phyloP scores from a whole-genome alignment of 177 flowering plant genomes.

The Tripterygium wilfordii region DNA sequence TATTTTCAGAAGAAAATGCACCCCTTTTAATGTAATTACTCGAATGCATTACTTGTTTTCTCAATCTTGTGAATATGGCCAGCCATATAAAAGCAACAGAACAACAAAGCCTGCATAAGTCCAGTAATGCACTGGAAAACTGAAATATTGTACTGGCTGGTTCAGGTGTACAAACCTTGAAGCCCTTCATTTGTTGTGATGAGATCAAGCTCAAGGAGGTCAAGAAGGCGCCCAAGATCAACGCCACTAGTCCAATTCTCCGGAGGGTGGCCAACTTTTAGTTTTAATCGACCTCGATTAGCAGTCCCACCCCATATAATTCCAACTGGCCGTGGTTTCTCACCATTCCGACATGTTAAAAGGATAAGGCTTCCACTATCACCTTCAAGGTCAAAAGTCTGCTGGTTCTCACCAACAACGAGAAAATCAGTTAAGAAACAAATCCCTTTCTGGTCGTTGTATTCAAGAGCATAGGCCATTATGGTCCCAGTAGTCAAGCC shows the following conservation, averaged over 20 bases:
- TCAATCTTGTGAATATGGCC: too few species aligned
- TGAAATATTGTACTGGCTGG: too few species aligned
- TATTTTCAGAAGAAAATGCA: too few species aligned
- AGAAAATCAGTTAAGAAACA: constrained; percentile 94
- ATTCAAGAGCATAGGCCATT: constrained; percentile 91
- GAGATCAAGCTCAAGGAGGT: constrained; percentile 85
- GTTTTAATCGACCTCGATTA: constrained; percentile 80
- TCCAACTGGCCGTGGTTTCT: constrained; percentile 79
- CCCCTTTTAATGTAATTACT: too few species aligned
- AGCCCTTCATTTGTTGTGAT: constrained; percentile 63
- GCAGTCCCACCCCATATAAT: constrained; percentile 98
- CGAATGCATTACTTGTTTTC: too few species aligned
- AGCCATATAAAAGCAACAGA: too few species aligned
- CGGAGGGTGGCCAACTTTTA: constrained; percentile 80
- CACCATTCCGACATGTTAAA: constrained; percentile 54
- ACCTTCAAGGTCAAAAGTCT: constrained; percentile 92
- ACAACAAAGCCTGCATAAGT: too few species aligned
- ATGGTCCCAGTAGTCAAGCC: constrained; percentile 86
- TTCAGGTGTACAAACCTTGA: constrained; percentile 73
- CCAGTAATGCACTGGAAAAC: too few species aligned
- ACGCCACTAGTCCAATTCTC: constrained; percentile 97
- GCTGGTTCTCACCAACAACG: constrained; percentile 92
- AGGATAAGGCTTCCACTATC: constrained; percentile 94
- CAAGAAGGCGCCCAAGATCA: constrained; percentile 92
- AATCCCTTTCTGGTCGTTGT: constrained; percentile 92